Base-by-base conservation (phyloP, 805 yeast species). In the Candida insectalens region DNA sequence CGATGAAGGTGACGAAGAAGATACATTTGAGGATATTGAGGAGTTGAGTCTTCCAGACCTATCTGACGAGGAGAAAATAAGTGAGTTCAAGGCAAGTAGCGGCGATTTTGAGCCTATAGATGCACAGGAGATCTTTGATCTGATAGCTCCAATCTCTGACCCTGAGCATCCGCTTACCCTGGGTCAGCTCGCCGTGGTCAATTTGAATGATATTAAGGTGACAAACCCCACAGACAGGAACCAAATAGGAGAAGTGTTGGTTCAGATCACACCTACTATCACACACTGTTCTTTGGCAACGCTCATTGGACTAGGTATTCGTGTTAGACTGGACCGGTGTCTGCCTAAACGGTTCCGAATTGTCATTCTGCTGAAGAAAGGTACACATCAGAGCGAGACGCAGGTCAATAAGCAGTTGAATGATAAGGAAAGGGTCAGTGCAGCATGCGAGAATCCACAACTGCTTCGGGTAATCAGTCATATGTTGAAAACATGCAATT, bases 251-350 rank as follows among this genome's bases (percentile, higher is more conserved):
- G 83, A 79, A 41, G 84, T 92, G 1, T 49, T 74, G 16, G 84
- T 92, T 19, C 74, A 71, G 46, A 92, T 92, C 40, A 92, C 99
- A 0, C 99, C 99, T 1, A 92, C 99, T 0, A 89, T 92, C 46
- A 92, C 97, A 4, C 99, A 92, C 51, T 92, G 99, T 55, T 85
- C 96, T 1, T 65, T 92, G 40, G 98, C 98, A 1, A 92, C 98
- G 0, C 68, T 92, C 32, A 92, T 92, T 37, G 99, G 99, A 0
- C 67, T 92, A 26, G 97, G 98, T 0, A 84, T 92, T 35, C 65
- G 96, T 33, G 97, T 92, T 1, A 66, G 99, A 23, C 63, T 92
- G 29, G 96, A 89, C 42, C 64, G 99, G 48, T 74, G 94, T 40
- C 67, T 92, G 21, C 95, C 96, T 1, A 75, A 85, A 4, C 63